phyloP scores from a whole-genome alignment of 768 basidiomycete genomes.

The Termitomyces sp. region DNA sequence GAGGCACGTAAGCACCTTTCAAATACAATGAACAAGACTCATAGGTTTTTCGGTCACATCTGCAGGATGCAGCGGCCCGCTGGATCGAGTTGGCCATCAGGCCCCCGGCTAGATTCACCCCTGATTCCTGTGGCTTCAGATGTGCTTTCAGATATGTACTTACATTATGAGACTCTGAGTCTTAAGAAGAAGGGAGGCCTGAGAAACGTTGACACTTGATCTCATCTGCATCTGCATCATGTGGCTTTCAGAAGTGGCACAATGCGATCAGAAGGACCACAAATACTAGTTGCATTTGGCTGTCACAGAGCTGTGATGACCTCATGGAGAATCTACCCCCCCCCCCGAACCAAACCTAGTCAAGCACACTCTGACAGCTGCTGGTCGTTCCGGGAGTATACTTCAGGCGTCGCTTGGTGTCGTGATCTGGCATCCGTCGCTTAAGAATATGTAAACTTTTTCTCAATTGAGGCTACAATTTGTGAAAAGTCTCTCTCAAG shows the following conservation, averaged over 20 bases:
- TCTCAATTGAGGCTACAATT: too few species aligned
- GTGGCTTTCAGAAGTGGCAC: neutral
- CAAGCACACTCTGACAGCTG: neutral
- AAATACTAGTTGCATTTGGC: neutral
- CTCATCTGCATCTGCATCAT: neutral
- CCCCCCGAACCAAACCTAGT: neutral
- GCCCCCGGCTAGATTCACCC: neutral
- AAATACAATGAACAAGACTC: neutral
- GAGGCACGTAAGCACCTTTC: constrained; percentile 7
- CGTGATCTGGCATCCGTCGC: neutral
- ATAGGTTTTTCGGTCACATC: neutral
- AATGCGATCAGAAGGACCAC: neutral
- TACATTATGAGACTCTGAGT: neutral
- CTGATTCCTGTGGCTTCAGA: constrained; percentile 1
- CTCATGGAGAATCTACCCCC: neutral
- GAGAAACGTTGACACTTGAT: neutral
- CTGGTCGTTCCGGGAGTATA: neutral
- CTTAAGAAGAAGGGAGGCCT: neutral
- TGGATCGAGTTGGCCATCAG: constrained; percentile 4
- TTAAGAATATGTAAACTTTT: neutral
- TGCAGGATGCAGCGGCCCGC: neutral
- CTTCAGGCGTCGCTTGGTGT: neutral
- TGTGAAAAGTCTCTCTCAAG: too few species aligned
- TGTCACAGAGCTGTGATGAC: neutral
- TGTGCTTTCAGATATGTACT: neutral